A percentile compares a stretch with the other conserved stretches of the same genome.
Conservation (phyloP, 2,329 filamentous ascomycete genomes). For the Hypoxylon sp. region DNA sequence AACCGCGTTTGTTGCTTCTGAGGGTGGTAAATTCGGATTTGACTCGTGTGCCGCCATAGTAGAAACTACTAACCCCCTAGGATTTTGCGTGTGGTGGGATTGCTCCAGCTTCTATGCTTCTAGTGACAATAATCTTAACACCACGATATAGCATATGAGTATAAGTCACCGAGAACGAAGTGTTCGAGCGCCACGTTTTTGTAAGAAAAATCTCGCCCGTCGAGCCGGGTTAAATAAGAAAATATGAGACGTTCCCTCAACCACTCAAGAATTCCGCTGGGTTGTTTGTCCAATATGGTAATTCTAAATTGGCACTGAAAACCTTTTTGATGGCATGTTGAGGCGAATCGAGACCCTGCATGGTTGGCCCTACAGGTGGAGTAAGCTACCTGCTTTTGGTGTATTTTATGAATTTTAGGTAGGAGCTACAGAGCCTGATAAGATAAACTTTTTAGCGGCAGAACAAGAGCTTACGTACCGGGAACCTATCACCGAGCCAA, state of each 20-base stretch:
- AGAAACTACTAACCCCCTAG: neutral
- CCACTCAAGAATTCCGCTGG: neutral
- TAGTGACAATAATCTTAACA: constrained; percentile 15
- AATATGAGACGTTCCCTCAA: constrained; percentile 4
- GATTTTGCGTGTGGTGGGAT: constrained; percentile 7
- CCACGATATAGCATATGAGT: constrained; percentile 10
- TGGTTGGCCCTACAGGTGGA: constrained; percentile 32
- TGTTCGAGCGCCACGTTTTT: neutral
- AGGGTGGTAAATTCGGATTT: constrained; percentile 64
- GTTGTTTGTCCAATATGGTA: constrained; percentile 3
- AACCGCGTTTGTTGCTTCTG: constrained; percentile 82
- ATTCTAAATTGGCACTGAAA: constrained; percentile 24
- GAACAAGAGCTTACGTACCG: neutral
- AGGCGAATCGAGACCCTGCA: constrained; percentile 36
- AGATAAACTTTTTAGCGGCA: constrained; percentile 6
- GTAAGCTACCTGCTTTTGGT: constrained; percentile 11
- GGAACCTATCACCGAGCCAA: constrained; percentile 1
- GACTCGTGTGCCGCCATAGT: constrained; percentile 48
- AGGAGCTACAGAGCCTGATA: neutral
- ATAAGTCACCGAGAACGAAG: constrained; percentile 8
- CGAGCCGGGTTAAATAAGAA: neutral
- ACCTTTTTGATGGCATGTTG: constrained; percentile 30
- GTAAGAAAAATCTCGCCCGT: neutral
- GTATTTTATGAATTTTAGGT: neutral
- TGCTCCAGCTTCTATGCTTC: constrained; percentile 7